phyloP scores from a whole-genome alignment of 2,329 filamentous ascomycete genomes.

The Xylaria sp. region DNA sequence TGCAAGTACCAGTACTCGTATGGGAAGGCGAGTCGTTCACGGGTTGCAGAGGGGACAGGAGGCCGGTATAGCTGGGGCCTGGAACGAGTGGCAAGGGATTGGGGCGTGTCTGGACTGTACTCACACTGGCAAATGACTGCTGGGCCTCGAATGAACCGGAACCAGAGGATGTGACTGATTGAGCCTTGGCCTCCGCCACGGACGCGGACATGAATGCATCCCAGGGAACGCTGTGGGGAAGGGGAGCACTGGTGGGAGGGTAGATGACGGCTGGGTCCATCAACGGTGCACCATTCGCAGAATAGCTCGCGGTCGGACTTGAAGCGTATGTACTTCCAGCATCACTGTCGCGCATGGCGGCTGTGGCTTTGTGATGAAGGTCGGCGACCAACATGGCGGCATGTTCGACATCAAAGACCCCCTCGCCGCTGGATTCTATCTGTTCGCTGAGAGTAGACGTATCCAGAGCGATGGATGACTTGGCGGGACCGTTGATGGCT shows the following conservation, averaged over 20 bases:
- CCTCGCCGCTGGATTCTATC: slow-evolving; percentile 89
- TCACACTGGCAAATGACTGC: slow-evolving; percentile 68
- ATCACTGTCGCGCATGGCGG: slow-evolving; percentile 67
- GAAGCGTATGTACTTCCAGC: slow-evolving; percentile 64
- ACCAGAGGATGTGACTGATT: slow-evolving; percentile 74
- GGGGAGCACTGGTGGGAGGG: slow-evolving; percentile 76
- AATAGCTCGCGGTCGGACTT: slow-evolving; percentile 73
- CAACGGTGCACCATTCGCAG: slow-evolving; percentile 75
- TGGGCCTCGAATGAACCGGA: slow-evolving; percentile 75
- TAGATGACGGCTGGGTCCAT: slow-evolving; percentile 84
- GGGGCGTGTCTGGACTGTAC: slow-evolving; percentile 65
- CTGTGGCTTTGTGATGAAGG: slow-evolving; percentile 93
- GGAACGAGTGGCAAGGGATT: slow-evolving; percentile 71
- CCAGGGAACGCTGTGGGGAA: slow-evolving; percentile 86
- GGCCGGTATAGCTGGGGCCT: slow-evolving; percentile 67
- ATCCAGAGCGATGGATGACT: slow-evolving; percentile 83
- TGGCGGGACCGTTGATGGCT: slow-evolving; percentile 72
- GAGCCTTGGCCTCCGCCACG: slow-evolving; percentile 76
- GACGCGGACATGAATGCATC: slow-evolving; percentile 83
- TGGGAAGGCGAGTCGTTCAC: slow-evolving; percentile 77
- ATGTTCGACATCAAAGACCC: slow-evolving; percentile 94
- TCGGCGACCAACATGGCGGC: slow-evolving; percentile 99
- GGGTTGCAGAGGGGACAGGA: slow-evolving; percentile 74
- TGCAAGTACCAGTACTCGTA: slow-evolving; percentile 70
- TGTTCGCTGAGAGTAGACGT: slow-evolving; percentile 83